These are phyloP conservation scores for Conoideocrella luteorostrata DNA, from an alignment of 2,329 filamentous ascomycete genomes.

Conservation along the genomic window DNA sequence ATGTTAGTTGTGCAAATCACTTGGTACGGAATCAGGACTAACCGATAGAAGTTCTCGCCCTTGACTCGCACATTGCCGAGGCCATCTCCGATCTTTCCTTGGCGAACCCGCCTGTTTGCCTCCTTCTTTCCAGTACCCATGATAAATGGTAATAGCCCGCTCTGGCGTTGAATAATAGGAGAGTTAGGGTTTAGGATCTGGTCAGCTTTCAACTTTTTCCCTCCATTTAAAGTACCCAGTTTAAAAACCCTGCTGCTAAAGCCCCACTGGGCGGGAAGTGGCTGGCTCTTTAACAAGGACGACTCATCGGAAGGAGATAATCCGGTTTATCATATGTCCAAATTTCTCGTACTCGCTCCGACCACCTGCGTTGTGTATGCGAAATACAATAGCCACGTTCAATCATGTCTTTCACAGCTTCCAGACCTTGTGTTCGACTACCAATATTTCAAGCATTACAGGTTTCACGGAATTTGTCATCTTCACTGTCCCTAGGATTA, in stretches of 20 bases:
- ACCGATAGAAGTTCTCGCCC: constrained; percentile 98
- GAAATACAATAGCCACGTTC: neutral
- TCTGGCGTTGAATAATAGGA: neutral
- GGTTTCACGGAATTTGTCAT: constrained; percentile 25
- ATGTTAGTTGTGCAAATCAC: constrained; percentile 11
- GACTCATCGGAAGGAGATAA: constrained; percentile 4
- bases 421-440: constrained; percentile 19
- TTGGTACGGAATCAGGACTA: constrained; percentile 20
- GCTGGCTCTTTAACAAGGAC: neutral
- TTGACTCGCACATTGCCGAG: constrained; percentile 89
- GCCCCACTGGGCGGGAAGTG: constrained; percentile 1
- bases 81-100: constrained; percentile 80
- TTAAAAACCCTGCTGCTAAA: constrained; percentile 5
- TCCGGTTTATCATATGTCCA: neutral
- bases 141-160: constrained; percentile 11
- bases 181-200: neutral
- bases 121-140: constrained; percentile 97
- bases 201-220: neutral
- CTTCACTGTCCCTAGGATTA: constrained; percentile 29
- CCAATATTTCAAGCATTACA: constrained; percentile 19
- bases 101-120: constrained; percentile 69
- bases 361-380: neutral
- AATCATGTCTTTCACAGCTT: constrained; percentile 22
- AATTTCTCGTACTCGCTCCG: neutral
- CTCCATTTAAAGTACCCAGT: neutral